Conservation (phyloP, 257 asterid genomes). For the Nicotiana otophora region DNA sequence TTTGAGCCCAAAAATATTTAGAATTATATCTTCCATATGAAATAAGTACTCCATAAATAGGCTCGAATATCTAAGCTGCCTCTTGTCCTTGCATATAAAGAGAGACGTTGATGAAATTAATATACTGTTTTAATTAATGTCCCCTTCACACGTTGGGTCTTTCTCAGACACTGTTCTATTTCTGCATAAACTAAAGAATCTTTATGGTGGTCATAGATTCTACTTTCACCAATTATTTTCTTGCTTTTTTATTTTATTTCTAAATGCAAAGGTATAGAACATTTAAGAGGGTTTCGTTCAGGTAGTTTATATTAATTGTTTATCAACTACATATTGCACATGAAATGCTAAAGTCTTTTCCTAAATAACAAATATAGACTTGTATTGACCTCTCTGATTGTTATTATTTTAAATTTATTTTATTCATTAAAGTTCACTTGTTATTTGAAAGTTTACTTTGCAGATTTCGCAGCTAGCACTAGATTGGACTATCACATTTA, state of each 20-base stretch:
- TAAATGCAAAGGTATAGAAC: not conserved
- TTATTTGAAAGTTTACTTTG: not conserved
- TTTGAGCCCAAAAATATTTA: not conserved
- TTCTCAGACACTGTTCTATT: not conserved
- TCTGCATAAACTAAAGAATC: not conserved
- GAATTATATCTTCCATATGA: not conserved
- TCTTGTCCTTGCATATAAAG: constrained; percentile 15
- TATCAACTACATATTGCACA: not conserved
- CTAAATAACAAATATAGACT: not conserved
- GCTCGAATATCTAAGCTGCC: constrained; percentile 16
- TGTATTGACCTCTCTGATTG: not conserved
- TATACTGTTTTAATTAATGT: not conserved
- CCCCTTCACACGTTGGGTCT: constrained; percentile 11
- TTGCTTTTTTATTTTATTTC: not conserved
- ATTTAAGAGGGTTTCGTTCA: not conserved
- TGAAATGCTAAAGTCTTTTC: not conserved
- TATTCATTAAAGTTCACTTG: not conserved
- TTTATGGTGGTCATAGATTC: not conserved
- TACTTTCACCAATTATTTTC: not conserved
- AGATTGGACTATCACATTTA: not conserved
- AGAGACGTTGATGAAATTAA: constrained; percentile 24
- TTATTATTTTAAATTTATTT: not conserved
- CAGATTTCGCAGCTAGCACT: not conserved
- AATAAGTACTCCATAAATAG: not conserved
- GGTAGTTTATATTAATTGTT: not conserved